Conservation (phyloP, 352 stramenopile genomes). For the Aphanomyces cochlioides region DNA sequence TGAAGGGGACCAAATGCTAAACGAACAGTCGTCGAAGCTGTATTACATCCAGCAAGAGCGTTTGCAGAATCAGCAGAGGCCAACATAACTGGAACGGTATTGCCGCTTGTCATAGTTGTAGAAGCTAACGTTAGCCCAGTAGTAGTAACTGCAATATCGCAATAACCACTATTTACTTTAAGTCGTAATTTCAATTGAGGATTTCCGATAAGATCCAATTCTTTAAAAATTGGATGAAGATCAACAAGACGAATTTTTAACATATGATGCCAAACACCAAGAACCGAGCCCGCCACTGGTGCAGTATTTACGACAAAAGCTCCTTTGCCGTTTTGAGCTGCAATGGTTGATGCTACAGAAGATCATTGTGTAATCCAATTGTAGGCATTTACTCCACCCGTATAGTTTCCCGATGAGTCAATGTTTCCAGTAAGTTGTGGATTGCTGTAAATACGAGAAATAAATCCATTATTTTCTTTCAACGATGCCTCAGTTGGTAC, state of each 20-base stretch:
- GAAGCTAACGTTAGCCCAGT: slow-evolving; percentile 10
- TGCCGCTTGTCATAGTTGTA: slow-evolving; percentile 30
- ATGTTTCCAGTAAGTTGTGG: slow-evolving; percentile 19
- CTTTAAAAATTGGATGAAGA: slow-evolving; percentile 35
- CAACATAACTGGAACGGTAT: slow-evolving; percentile 32
- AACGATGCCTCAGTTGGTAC: no score
- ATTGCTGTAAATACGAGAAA: slow-evolving; percentile 17
- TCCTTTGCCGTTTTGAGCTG: slow-evolving; percentile 16
- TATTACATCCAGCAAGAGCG: slow-evolving; percentile 24
- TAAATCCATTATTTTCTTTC: neutral
- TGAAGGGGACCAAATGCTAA: slow-evolving; percentile 31
- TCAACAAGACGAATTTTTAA: slow-evolving; percentile 33
- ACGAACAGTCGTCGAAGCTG: neutral
- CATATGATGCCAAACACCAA: slow-evolving; percentile 31
- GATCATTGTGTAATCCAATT: neutral
- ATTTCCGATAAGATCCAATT: slow-evolving; percentile 34
- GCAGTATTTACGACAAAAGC: slow-evolving; percentile 14
- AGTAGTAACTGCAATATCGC: slow-evolving; percentile 21
- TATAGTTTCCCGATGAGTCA: neutral
- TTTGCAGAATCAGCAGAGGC: slow-evolving; percentile 9
- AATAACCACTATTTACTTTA: slow-evolving; percentile 25
- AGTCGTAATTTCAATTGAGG: slow-evolving; percentile 30
- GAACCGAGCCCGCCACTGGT: slow-evolving; percentile 15
- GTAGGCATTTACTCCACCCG: neutral
- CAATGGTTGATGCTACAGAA: neutral